phyloP scores from a whole-genome alignment of 2,329 filamentous ascomycete genomes.

The Aspergillus sergii region DNA sequence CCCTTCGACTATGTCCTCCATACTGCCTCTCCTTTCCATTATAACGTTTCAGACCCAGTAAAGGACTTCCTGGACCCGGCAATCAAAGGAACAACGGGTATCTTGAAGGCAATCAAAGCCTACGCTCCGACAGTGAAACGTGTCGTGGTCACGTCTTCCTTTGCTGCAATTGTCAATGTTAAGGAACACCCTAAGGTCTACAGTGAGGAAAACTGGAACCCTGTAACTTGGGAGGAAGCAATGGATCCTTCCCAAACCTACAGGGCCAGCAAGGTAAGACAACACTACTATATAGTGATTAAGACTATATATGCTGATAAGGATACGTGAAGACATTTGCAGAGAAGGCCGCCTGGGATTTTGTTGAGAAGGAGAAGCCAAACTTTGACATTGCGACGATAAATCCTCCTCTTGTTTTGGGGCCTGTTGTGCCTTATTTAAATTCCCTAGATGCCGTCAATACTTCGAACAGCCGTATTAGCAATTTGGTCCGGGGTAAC shows the following conservation, averaged over 20 bases:
- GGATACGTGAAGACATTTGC: conserved; percentile 53
- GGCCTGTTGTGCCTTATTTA: conserved; percentile 66
- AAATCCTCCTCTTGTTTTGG: conserved; percentile 65
- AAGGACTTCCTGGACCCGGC: conserved; percentile 64
- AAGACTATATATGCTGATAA: conserved; percentile 13
- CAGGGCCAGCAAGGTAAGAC: conserved; percentile 55
- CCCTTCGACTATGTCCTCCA: conserved; percentile 75
- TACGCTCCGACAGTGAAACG: conserved; percentile 68
- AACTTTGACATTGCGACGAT: conserved; percentile 64
- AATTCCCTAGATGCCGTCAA: conserved; percentile 67
- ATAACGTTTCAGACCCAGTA: conserved; percentile 70
- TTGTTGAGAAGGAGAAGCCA: conserved; percentile 58
- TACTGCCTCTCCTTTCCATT: conserved; percentile 74
- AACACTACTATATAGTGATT: not conserved
- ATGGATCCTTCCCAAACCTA: conserved; percentile 42
- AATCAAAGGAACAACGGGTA: conserved; percentile 64
- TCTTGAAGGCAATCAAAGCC: conserved; percentile 64
- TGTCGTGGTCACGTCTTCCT: conserved; percentile 71
- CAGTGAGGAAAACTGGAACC: conserved; percentile 47
- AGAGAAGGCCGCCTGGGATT: conserved; percentile 68
- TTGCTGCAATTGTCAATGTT: conserved; percentile 64
- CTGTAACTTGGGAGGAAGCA: conserved; percentile 47
- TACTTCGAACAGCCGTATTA: conserved; percentile 70
- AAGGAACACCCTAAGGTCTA: conserved; percentile 38
- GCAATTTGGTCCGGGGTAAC: conserved; percentile 65